phyloP scores from a whole-genome alignment of 1,284 basidiomycete species.

The Moesziomyces sp. region DNA sequence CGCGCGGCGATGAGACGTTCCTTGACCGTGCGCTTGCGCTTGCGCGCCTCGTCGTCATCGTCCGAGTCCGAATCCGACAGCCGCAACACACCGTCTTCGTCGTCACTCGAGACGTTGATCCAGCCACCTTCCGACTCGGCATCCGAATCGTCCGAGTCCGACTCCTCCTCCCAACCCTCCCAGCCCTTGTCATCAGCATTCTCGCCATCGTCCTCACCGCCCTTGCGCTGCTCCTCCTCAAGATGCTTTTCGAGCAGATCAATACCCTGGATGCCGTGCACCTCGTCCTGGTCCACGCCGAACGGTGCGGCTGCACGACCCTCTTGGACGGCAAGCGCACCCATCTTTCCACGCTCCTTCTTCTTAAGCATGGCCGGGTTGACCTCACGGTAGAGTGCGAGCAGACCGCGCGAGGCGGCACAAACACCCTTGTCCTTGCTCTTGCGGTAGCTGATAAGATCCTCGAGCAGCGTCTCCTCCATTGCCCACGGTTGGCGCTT shows the following conservation, averaged over 20 bases:
- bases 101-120: conserved; percentile 84
- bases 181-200: conserved; percentile 78
- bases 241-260: conserved; percentile 66
- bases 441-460: conserved; percentile 93
- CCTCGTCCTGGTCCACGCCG: conserved; percentile 79
- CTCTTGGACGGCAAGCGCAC: conserved; percentile 55
- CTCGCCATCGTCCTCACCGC: conserved; percentile 68
- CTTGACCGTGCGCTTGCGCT: conserved; percentile 42
- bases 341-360: conserved; percentile 75
- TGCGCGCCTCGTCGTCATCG: conserved; percentile 73
- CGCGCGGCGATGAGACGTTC: conserved; percentile 42
- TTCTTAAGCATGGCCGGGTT: conserved; percentile 92
- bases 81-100: conserved; percentile 71
- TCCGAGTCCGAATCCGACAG: conserved; percentile 80
- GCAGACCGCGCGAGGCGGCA: conserved; percentile 84
- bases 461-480: conserved; percentile 90
- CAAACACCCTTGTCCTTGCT: conserved; percentile 94
- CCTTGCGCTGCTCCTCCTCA: conserved; percentile 44
- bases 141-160: conserved; percentile 76
- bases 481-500: conserved; percentile 92
- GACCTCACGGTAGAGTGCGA: conserved; percentile 94
- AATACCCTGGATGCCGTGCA: conserved; percentile 83
- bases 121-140: conserved; percentile 75
- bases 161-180: conserved; percentile 90
- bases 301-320: conserved; percentile 73